Conservation (phyloP, 208 protist genomes). For the Trypanosoma mega region DNA sequence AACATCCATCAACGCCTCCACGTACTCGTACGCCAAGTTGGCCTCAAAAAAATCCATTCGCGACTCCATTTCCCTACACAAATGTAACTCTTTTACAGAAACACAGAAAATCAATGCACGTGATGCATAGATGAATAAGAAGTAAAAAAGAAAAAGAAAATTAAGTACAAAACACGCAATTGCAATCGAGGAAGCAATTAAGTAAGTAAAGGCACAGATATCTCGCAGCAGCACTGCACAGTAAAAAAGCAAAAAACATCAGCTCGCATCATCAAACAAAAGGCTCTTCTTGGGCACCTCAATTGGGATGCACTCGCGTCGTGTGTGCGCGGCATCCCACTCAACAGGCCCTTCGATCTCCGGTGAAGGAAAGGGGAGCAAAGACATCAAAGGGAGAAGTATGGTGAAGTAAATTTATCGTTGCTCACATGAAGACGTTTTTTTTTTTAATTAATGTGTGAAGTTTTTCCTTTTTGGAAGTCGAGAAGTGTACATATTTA, state of each 20-base stretch:
- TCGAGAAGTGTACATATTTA: too few relatives aligned
- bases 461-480: too few relatives aligned
- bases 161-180: background rate
- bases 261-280: background rate
- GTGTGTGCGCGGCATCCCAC: slow-evolving; percentile 8
- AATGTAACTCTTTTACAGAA: too few relatives aligned
- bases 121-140: slow-evolving; percentile 29
- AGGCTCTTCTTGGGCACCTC: slow-evolving; percentile 11
- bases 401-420: slow-evolving; percentile 2
- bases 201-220: slow-evolving; percentile 3
- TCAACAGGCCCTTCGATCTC: slow-evolving; percentile 15
- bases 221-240: background rate
- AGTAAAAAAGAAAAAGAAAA: slow-evolving; percentile 13
- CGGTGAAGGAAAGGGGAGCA: background rate
- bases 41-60: too few relatives aligned
- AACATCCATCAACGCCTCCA: slow-evolving; percentile 6
- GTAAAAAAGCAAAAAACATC: slow-evolving; percentile 19
- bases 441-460: too few relatives aligned
- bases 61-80: too few relatives aligned
- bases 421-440: too few relatives aligned
- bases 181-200: background rate
- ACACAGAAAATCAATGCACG: too few relatives aligned
- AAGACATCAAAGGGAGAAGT: background rate
- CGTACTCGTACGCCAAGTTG: background rate
- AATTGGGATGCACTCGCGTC: slow-evolving; percentile 8